Base-by-base conservation (phyloP, 164 flowering plant genomes). In the Piper betle region DNA sequence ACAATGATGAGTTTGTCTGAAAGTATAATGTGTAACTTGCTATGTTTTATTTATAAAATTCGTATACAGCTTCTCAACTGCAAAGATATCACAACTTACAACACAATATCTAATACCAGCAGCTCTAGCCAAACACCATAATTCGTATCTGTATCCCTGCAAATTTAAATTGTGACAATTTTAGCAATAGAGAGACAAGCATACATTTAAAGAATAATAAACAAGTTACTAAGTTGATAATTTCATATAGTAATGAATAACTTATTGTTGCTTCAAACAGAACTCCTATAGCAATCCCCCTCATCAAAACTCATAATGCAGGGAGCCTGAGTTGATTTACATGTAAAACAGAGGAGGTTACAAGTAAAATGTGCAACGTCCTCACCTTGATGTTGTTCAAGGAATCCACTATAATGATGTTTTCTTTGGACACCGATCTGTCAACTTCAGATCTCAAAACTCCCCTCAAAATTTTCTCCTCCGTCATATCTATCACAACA, bases 71-170 rank as follows among this genome's bases (percentile, higher is more conserved):
- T n/a, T n/a, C n/a, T n/a, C n/a, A n/a, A n/a, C n/a, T 43, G n/a
- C 43, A 37, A 43, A 57, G 4, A 4, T 9, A 37, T 16, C 13
- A 69, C 25, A 39, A 37, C 74, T 64, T 70, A 74, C 77, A 33
- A 91, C 89, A 75, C 99, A 88, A 61, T 90, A 88, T 71, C 94
- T 80, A 57, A 82, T 82, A 40, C 97, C 99, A 53, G 95, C 81
- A 62, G 94, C 91, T 67, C 97, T 92, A 66, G 99, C 99, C 75
- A 93, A 70, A 64, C 99, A 93, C 99, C 99, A 90, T 59, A 93
- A 66, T 79, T 93, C 99, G 39, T 93, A 93, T 61, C 99, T 76
- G 73, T 93, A 93, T 54, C 99, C 99, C 76, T 74, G 67, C 53
- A 61, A 7, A 61, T 43, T 43, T 43, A 43, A 43, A 43, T 15